phyloP scores from a whole-genome alignment of 2,329 filamentous ascomycete genomes.

The Aschersonia sp. region DNA sequence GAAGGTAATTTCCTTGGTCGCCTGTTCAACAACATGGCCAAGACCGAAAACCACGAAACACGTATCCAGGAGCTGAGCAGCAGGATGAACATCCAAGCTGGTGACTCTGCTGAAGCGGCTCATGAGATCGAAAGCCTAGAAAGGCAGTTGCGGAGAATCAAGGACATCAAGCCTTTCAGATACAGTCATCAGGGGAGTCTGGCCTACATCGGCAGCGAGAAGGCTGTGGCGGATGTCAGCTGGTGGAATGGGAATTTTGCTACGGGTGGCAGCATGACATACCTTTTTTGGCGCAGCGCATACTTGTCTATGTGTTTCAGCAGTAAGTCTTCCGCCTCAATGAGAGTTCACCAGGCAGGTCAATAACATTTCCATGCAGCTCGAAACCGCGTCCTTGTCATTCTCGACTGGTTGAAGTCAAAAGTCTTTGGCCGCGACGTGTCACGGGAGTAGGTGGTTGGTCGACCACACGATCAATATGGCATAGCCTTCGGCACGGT shows the following conservation, averaged over 20 bases:
- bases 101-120: constrained; percentile 52
- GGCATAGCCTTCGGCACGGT: too few relatives aligned
- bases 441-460: constrained; percentile 51
- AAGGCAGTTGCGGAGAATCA: constrained; percentile 74
- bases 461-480: neutral
- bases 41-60: constrained; percentile 68
- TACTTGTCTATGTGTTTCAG: constrained; percentile 99
- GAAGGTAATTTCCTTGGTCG: constrained; percentile 90
- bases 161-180: constrained; percentile 93
- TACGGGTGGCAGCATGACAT: constrained; percentile 83
- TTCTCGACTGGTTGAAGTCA: constrained; percentile 93
- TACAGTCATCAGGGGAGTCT: constrained; percentile 96
- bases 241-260: constrained; percentile 97
- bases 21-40: constrained; percentile 98
- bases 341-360: too few relatives aligned
- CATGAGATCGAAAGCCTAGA: constrained; percentile 73
- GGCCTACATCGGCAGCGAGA: constrained; percentile 96
- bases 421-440: constrained; percentile 95
- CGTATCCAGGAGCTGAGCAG: constrained; percentile 58
- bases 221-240: constrained; percentile 90
- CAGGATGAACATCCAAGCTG: constrained; percentile 43
- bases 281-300: constrained; percentile 95
- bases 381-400: constrained; percentile 84
- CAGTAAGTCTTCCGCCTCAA: constrained; percentile 48
- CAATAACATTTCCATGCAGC: constrained; percentile 30